Evolutionary conservation across 2,329 filamentous ascomycete species (phyloP).

Genomic region (Penicillium sp.): DNA sequence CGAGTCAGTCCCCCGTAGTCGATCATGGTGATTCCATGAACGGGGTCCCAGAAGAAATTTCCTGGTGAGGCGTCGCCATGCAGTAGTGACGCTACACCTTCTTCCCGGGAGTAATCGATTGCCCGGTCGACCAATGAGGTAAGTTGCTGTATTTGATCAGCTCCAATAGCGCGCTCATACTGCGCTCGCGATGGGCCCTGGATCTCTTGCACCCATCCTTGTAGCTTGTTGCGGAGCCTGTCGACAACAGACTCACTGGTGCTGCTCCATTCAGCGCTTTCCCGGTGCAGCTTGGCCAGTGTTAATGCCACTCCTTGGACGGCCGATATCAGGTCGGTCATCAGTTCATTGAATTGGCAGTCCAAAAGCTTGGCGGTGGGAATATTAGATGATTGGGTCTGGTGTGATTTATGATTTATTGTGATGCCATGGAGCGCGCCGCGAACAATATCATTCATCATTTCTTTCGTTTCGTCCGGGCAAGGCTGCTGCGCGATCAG

Average conservation of each 20-base stretch:
- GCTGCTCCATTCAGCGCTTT: background rate
- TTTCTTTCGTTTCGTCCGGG: background rate
- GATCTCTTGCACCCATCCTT: background rate
- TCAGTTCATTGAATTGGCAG: background rate
- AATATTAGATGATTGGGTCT: background rate
- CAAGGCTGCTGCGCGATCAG: background rate
- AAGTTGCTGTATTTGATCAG: background rate
- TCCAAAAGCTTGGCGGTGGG: background rate
- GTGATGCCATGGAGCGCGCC: background rate
- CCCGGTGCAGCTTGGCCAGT: background rate
- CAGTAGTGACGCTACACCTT: background rate
- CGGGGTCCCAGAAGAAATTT: background rate
- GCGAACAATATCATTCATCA: background rate
- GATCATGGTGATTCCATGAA: slow-evolving; percentile 2
- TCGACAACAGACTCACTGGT: background rate
- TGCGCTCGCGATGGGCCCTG: background rate
- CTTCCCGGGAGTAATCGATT: background rate
- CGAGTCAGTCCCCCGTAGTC: background rate
- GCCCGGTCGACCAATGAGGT: background rate
- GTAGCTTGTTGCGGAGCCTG: background rate
- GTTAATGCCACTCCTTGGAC: background rate
- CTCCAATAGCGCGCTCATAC: background rate
- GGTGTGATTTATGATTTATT: background rate
- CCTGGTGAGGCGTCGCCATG: background rate
- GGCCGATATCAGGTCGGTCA: background rate